Percentiles rank a stretch among this genome's conserved stretches.
Evolutionary conservation across 345 rosid genomes (phyloP).

Genomic region (Reutealis trisperma): DNA sequence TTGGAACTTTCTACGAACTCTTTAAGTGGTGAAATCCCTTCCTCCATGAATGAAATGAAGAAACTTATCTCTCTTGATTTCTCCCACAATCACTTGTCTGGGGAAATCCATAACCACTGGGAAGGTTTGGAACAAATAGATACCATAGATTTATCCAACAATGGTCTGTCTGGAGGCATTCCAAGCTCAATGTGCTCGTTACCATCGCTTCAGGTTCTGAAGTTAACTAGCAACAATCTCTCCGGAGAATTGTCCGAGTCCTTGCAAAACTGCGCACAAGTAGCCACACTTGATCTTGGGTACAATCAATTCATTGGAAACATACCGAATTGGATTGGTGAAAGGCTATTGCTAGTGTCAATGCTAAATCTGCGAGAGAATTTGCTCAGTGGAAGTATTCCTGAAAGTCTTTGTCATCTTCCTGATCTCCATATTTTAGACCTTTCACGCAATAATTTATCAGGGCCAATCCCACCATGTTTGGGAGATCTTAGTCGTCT

Average conservation of each 20-base stretch:
- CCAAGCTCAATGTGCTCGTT: slow-evolving; percentile 18
- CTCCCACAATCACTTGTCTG: neutral
- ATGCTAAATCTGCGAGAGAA: slow-evolving; percentile 18
- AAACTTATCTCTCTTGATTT: neutral
- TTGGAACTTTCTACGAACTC: neutral
- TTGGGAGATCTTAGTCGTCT: slow-evolving; percentile 13
- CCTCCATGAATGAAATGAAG: neutral
- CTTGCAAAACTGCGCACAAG: slow-evolving; percentile 7
- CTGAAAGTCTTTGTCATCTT: slow-evolving; percentile 15
- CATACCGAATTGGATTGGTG: slow-evolving; percentile 15
- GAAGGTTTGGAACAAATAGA: neutral
- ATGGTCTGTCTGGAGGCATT: slow-evolving; percentile 25
- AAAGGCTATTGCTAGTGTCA: neutral
- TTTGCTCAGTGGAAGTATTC: slow-evolving; percentile 15
- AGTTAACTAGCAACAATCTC: slow-evolving; percentile 21
- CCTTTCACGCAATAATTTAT: slow-evolving; percentile 15
- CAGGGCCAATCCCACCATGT: slow-evolving; percentile 22
- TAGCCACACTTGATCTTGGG: slow-evolving; percentile 9
- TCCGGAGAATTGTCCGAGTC: slow-evolving; percentile 19
- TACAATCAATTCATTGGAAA: neutral
- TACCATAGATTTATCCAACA: slow-evolving; percentile 19
- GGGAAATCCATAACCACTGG: neutral
- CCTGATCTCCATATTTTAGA: slow-evolving; percentile 20
- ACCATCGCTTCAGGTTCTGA: slow-evolving; percentile 7
- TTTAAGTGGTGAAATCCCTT: neutral